Base-by-base conservation (phyloP, 2,329 filamentous ascomycete species). In the Penicillium sp. region DNA sequence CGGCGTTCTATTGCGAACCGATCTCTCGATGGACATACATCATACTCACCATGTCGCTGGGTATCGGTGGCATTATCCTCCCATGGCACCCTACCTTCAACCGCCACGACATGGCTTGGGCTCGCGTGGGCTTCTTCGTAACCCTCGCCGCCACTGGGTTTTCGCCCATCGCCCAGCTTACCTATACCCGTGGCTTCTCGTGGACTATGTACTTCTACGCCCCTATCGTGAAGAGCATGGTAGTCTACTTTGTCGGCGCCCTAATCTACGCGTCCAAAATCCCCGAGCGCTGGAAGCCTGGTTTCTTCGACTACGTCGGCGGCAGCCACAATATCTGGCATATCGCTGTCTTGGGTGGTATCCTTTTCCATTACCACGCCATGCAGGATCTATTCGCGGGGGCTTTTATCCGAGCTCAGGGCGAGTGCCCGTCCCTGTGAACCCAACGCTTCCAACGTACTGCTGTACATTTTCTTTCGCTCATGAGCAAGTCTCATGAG, bases 321-420 rank as follows among this genome's bases (percentile, higher is more conserved):
- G 91, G 89, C 38, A 95, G 89, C 69, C 93, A 99, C 73, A 99
- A 99, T 70, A 83, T 99, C 50, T 99, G 93, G 93, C 93, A 99
- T 71, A 73, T 95, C 29, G 93, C 93, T 7, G 93, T 99, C 10
- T 76, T 99, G 25, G 89, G 91, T 13, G 93, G 93, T 10, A 99
- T 99, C 50, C 72, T 97, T n/a, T 97, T 95, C 69, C 93, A 99
- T 71, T 99, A 97, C 72, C 80, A 81, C 18, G 93, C 93, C 14
- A 96, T 99, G 92, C 88, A 96, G 70, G 82, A 90, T 48, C 93
- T 99, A 71, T 99, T 99, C 65, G 79, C 86, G 4, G 80, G 79
- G 34, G 88, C 88, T 10, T 92, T 92, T 70, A 72, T 77, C 57
- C 80, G 86, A 52, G 87, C 86, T 2, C 67, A 83, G 65, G 77